phyloP scores from a whole-genome alignment of 176 grass and related monocot species.

The Otatea glauca region DNA sequence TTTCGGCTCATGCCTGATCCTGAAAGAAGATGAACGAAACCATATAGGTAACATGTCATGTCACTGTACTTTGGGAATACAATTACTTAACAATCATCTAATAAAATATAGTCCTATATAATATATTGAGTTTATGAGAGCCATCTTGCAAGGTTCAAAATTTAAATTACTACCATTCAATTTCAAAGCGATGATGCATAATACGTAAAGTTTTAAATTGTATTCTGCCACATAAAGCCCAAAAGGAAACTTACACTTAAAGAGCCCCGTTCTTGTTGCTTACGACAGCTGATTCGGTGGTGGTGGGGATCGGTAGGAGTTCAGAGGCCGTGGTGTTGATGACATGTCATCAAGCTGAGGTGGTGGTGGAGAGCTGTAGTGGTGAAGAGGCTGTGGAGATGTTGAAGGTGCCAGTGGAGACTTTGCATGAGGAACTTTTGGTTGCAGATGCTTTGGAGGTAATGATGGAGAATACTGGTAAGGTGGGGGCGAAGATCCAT shows the following conservation, averaged over 20 bases:
- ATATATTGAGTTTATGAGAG: neutral
- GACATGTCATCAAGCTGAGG: neutral
- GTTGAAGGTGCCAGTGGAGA: conserved; percentile 38
- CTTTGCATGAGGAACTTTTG: conserved; percentile 40
- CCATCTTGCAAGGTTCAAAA: neutral
- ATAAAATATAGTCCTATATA: neutral
- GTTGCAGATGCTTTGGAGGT: conserved; percentile 42
- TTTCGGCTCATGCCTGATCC: conserved; percentile 23
- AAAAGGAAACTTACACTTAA: conserved; percentile 43
- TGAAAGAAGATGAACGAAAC: conserved; percentile 35
- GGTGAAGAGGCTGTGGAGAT: conserved; percentile 39
- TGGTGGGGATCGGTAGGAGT: conserved; percentile 22
- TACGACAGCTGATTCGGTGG: conserved; percentile 39
- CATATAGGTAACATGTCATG: conserved; percentile 7
- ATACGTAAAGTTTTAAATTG: neutral
- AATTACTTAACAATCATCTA: neutral
- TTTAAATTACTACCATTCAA: neutral
- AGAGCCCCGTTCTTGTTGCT: neutral
- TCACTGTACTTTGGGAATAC: neutral
- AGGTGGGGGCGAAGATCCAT: conserved; percentile 44
- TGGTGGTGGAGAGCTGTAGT: conserved; percentile 51
- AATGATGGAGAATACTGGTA: conserved; percentile 39
- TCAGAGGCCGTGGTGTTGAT: conserved; percentile 22
- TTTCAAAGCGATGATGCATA: neutral
- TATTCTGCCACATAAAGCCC: neutral